Base-by-base conservation (phyloP, 164 flowering plant genomes). In the Brasenia schreberi region DNA sequence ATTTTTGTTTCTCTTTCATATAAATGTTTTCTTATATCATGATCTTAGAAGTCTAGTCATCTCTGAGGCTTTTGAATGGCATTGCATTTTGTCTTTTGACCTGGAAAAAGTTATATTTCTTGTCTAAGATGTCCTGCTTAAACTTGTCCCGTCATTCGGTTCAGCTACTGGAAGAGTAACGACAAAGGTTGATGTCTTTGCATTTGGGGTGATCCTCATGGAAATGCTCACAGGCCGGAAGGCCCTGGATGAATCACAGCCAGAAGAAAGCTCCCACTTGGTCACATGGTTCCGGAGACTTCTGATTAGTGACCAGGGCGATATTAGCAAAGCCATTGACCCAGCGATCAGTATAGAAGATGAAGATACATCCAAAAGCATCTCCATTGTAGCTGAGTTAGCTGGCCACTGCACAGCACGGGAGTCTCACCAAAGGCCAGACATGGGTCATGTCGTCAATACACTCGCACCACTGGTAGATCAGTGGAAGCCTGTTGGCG, bases 191-290 rank as follows among this genome's bases (percentile, higher is more conserved):
- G 80, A 77, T 65, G 77, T 77, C 16, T 77, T 73, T 73, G 69
- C 78, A 64, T 75, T 70, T 45, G 81, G 81, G 14, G 78, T 78
- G 43, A 64, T 76, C n/a, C 64, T 73, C 33, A 74, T 77, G 80
- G 80, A 77, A 63, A 62, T 77, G 39, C 23, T 77, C 49, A 70
- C 77, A 0, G 77, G 76, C 43, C 52, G 72, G 67, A 65, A 19
- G 23, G 80, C 75, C 1, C 77, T 74, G 19, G 80, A 77, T 60
- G 77, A 77, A 4, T 49, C 67, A 9, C 73, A 69, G 49, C 68
- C 83, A 7, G 84, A 81, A 49, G 87, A 79, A 44, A 70, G 65
- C 60, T 64, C 70, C n/a, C 81, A 81, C 69, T 71, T 83, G n/a
- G 83, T 76, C 18, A 72, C 80, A 12, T 56, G 59, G 27, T 23